Base-by-base conservation (phyloP, 2,329 filamentous ascomycete species). In the Leptographium wingfieldii region DNA sequence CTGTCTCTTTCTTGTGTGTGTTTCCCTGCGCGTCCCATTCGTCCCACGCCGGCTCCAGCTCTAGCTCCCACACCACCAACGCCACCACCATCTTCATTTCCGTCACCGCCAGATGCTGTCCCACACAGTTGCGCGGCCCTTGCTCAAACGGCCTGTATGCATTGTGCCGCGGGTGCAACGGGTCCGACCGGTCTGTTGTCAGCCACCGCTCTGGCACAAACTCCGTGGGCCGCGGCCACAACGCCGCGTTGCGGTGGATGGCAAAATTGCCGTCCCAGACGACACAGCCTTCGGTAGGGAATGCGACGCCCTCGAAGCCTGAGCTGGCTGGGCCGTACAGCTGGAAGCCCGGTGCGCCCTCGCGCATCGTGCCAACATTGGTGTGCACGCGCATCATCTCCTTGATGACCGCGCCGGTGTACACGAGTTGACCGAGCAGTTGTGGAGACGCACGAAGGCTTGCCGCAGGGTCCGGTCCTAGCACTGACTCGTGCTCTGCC, bases 131-230 rank as follows among this genome's bases (percentile, higher is more conserved):
- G 14, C 81, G 68, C 2, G 75, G 73, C 0, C 82, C 81, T 59
- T 76, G 72, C 64, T 80, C 78, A 66, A 85, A 85, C 0, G 78
- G 73, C 10, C 80, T 74, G 73, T 74, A 84, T 0, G 80, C 81
- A 51, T 75, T 74, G 56, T 76, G 74, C 55, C 68, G 62, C 40
- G 69, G 69, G 59, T 70, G 67, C 46, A 69, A 68, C 63, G 68
- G 67, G 64, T 75, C 65, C 19, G 65, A 70, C 0, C 68, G 68
- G 11, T 65, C 68, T 5, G 69, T 70, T 5, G 43, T 69, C 43
- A 76, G 67, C 68, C 71, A 81, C 7, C 79, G 74, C 53, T 80
- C 77, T 0, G 74, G 79, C 3, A 79, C 61, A 65, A 79, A 81
- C 14, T 71, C 68, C n/a, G 71, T 67, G 0, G 77, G 71, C 3